Conservation (phyloP, 2,329 filamentous ascomycete genomes). For the Sclerotiophoma versabilis region DNA sequence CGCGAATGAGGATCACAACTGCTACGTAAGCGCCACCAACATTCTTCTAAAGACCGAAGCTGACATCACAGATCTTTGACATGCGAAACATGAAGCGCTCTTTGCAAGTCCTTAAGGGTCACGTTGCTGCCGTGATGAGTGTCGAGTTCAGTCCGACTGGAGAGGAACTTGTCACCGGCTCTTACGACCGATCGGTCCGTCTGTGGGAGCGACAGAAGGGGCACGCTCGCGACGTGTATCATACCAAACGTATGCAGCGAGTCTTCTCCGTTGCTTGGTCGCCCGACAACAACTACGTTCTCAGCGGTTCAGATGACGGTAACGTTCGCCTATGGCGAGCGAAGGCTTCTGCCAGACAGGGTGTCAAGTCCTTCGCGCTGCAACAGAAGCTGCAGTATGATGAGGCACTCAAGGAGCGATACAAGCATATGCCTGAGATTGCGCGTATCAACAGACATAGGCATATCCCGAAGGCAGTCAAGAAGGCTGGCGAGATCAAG, state of each 20-base stretch:
- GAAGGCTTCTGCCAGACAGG: conserved; percentile 81
- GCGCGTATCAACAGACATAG: conserved; percentile 88
- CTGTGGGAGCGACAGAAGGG: conserved; percentile 83
- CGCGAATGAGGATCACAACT: conserved; percentile 93
- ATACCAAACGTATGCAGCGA: conserved; percentile 97
- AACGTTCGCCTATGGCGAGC: conserved; percentile 91
- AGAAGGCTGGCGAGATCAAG: conserved; percentile 97
- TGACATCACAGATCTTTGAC: conserved; percentile 72
- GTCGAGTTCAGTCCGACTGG: conserved; percentile 95
- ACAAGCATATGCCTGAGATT: conserved; percentile 96
- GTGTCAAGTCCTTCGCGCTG: conserved; percentile 84
- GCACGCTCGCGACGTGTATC: conserved; percentile 90
- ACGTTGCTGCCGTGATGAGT: conserved; percentile 93
- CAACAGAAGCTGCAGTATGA: conserved; percentile 92
- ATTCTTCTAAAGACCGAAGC: not conserved
- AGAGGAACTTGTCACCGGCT: conserved; percentile 88
- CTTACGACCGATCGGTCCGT: conserved; percentile 86
- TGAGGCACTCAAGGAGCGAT: conserved; percentile 80
- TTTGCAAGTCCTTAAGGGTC: conserved; percentile 87
- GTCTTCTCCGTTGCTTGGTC: conserved; percentile 87
- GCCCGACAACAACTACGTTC: conserved; percentile 85
- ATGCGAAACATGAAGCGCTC: conserved; percentile 89
- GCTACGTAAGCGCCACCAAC: conserved; percentile 58
- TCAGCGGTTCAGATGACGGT: conserved; percentile 92
- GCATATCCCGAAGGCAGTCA: conserved; percentile 89